A percentile compares a stretch with the other conserved stretches of the same genome.
phyloP scores from a whole-genome alignment of 352 stramenopile genomes.

The Peronosclerospora sorghi region DNA sequence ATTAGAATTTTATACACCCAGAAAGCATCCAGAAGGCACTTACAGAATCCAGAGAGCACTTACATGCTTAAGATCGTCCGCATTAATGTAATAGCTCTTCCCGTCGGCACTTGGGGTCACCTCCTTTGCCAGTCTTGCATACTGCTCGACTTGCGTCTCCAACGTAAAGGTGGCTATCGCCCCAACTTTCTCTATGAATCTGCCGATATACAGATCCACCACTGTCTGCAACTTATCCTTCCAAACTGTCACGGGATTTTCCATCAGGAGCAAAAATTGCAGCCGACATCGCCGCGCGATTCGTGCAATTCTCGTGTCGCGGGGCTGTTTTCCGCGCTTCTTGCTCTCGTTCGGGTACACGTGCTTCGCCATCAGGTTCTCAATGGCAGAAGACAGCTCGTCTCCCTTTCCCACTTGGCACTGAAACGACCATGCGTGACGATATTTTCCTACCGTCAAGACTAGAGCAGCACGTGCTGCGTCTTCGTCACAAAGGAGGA shows the following conservation, averaged over 20 bases:
- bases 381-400: slow-evolving; percentile 21
- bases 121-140: slow-evolving; percentile 47
- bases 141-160: slow-evolving; percentile 61
- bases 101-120: slow-evolving; percentile 25
- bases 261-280: slow-evolving; percentile 59
- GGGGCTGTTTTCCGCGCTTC: background rate
- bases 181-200: slow-evolving; percentile 41
- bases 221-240: slow-evolving; percentile 32
- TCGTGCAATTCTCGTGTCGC: slow-evolving; percentile 22
- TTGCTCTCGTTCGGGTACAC: slow-evolving; percentile 20
- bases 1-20: background rate
- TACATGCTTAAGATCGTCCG: slow-evolving; percentile 63
- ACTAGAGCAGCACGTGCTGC: slow-evolving; percentile 1
- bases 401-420: slow-evolving; percentile 19
- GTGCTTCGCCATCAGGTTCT: slow-evolving; percentile 26
- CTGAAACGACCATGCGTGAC: slow-evolving; percentile 45
- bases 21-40: too few relatives aligned
- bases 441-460: slow-evolving; percentile 47
- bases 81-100: slow-evolving; percentile 32
- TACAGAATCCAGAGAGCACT: slow-evolving; percentile 1
- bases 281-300: slow-evolving; percentile 50
- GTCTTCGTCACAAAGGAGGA: slow-evolving; percentile 34
- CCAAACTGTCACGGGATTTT: slow-evolving; percentile 30
- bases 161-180: slow-evolving; percentile 54
- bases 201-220: too few relatives aligned